Evolutionary conservation across 306 rosid genomes (phyloP), one percentile per base, ranked within the genome.

Genomic region (Vigna reflexopilosa): DNA sequence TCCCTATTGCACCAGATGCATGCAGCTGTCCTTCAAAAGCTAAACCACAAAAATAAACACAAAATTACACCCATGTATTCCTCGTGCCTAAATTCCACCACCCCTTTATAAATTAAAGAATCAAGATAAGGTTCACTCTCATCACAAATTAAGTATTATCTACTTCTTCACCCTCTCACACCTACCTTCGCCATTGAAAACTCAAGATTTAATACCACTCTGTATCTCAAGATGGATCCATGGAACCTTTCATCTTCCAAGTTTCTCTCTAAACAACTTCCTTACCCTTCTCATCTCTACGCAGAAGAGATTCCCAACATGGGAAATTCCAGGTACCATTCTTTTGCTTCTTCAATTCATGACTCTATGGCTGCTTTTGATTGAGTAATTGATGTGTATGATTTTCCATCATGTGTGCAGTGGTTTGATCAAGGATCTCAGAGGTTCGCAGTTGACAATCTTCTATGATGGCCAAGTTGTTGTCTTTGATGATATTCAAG

Each of bases 391-490:
- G 42, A 66, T 42, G 30, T 42, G 50, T 40, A n/a, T 17, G 48
- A 12, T 36, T 1, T 67, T 57, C 34, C 42, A 64, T 75, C 36
- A 67, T 73, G 13, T 75, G 2, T 30, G 1, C 88, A 93, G 97
- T 73, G 16, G 20, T 51, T 26, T 70, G 82, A 50, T 73, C 30
- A 86, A 36, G 77, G 90, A 77, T 75, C 30, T 81, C 8, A 83
- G 75, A 51, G 75, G 59, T 19, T 69, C 90, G 22, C 98, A 88
- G 19, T 83, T 92, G 96, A 95, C 98, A 28, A 86, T 92, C 49
- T 90, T 95, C 49, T 95, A 95, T 74, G 86, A 12, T 22, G 98
- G 98, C 13, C 87, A 88, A 86, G 93, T 95, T 9, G 3, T 86
- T 12, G 98, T 95, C 57, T 78, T 89, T 9, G 83, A 95, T 24